Percentiles rank a stretch among this genome's conserved stretches.
Conservation (phyloP, 2,329 filamentous ascomycete genomes). For the Verruconis gallopava region DNA sequence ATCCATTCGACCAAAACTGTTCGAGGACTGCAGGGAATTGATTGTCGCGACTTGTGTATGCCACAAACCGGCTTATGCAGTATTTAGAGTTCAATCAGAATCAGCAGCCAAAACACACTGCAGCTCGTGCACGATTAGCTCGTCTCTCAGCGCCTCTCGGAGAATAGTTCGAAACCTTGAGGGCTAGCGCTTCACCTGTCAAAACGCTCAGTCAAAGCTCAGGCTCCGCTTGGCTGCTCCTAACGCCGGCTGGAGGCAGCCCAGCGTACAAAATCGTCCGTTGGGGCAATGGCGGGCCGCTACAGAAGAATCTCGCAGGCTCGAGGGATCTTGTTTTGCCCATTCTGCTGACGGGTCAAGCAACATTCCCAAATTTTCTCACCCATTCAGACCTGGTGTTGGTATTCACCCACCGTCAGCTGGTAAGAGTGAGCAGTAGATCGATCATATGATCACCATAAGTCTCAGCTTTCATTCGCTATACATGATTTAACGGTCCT, state of each 20-base stretch:
- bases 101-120: slow-evolving; percentile 5
- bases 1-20: not conserved
- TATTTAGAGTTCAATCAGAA: slow-evolving; percentile 8
- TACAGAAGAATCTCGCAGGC: slow-evolving; percentile 9
- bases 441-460: slow-evolving; percentile 5
- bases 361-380: not conserved
- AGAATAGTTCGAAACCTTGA: slow-evolving; percentile 10
- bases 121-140: slow-evolving; percentile 9
- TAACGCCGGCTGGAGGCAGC: slow-evolving; percentile 1
- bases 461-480: not conserved
- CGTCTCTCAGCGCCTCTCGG: slow-evolving; percentile 6
- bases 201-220: slow-evolving; percentile 10
- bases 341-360: slow-evolving; percentile 2
- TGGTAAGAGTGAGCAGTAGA: slow-evolving; percentile 3
- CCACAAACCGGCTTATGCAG: slow-evolving; percentile 9
- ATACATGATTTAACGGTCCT: not conserved
- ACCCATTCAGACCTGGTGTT: not conserved
- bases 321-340: slow-evolving; percentile 5
- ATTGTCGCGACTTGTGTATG: slow-evolving; percentile 1
- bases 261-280: slow-evolving; percentile 7
- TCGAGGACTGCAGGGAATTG: slow-evolving; percentile 5
- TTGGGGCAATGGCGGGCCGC: slow-evolving; percentile 9
- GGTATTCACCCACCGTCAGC: slow-evolving; percentile 5
- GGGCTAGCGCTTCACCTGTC: slow-evolving; percentile 12
- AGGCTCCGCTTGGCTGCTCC: slow-evolving; percentile 6